These are phyloP conservation scores for Helminthosporium solani DNA, from an alignment of 2,329 filamentous ascomycete species.

Conservation along the genomic window DNA sequence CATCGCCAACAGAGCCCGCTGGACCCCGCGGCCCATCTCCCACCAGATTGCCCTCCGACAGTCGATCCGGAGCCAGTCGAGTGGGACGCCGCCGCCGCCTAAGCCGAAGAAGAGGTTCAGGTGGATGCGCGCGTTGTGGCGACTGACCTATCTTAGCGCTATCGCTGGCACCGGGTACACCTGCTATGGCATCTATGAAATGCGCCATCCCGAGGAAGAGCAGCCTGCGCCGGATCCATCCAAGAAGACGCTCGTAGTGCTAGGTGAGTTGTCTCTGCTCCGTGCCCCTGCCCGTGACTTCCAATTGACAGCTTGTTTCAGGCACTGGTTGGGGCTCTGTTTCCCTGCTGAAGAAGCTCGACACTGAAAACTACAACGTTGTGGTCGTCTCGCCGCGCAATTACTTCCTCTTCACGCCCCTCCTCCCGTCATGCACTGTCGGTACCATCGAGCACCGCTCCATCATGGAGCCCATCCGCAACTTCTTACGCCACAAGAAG, in stretches of 20 bases:
- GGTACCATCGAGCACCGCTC: conserved; percentile 98
- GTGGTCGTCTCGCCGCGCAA: conserved; percentile 96
- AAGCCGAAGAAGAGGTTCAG: conserved; percentile 58
- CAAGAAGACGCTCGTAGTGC: conserved; percentile 96
- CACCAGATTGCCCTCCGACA: conserved; percentile 40
- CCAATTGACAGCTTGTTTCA: conserved; percentile 45
- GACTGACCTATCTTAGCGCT: conserved; percentile 74
- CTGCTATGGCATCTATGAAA: conserved; percentile 77
- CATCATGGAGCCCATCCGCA: conserved; percentile 98
- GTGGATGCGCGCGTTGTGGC: conserved; percentile 78
- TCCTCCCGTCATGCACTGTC: conserved; percentile 95
- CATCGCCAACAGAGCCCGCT: conserved; percentile 36
- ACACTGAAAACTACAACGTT: conserved; percentile 99
- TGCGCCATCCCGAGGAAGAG: conserved; percentile 74
- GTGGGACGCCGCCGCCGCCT: conserved; percentile 30
- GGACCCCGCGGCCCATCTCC: conserved; percentile 36
- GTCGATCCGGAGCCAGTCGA: conserved; percentile 37
- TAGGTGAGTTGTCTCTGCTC: conserved; percentile 64
- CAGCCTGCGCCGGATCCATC: conserved; percentile 76
- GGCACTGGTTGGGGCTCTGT: conserved; percentile 97
- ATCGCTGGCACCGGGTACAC: conserved; percentile 70
- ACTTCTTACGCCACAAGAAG: conserved; percentile 94
- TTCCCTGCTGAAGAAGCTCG: conserved; percentile 95
- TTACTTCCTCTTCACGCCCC: conserved; percentile 98
- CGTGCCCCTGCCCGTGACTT: conserved; percentile 6